Evolutionary conservation across 2,329 filamentous ascomycete species (phyloP).

Genomic region (Colletotrichum graminicola): DNA sequence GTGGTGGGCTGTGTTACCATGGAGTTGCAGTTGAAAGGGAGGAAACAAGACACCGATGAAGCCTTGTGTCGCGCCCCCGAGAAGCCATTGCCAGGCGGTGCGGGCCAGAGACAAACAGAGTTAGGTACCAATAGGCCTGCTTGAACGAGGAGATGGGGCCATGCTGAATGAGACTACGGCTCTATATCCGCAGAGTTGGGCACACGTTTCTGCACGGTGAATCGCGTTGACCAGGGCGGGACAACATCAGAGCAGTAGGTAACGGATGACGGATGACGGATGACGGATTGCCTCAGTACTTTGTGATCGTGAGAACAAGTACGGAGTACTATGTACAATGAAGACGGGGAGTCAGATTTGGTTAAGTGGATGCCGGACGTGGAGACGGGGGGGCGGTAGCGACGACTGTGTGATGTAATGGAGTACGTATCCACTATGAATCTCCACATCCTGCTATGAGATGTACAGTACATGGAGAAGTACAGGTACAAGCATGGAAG

Average conservation of each 20-base stretch:
- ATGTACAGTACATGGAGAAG: not conserved
- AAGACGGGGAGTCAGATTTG: conserved; percentile 19
- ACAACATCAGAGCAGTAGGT: not conserved
- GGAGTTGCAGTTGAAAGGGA: conserved; percentile 33
- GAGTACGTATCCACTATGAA: conserved; percentile 1
- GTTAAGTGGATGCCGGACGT: not conserved
- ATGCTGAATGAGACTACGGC: not conserved
- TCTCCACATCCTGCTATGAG: conserved; percentile 17
- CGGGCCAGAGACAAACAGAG: not conserved
- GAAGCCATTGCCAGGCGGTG: not conserved
- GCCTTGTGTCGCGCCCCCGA: not conserved
- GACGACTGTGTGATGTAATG: conserved; percentile 28
- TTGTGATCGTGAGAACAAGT: not conserved
- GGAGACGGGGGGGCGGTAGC: conserved; percentile 4
- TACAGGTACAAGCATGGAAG: not conserved
- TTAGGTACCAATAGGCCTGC: not conserved
- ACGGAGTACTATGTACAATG: too few species aligned
- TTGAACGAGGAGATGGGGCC: not conserved
- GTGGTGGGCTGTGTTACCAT: conserved; percentile 22
- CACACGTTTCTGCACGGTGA: not conserved
- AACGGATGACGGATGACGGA: conserved; percentile 5
- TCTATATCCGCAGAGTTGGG: not conserved
- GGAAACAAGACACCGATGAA: conserved; percentile 20
- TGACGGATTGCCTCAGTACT: not conserved
- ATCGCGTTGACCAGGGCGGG: not conserved